These are phyloP conservation scores for Euphrasia confusa DNA, from an alignment of 257 asterid genomes.

Conservation along the genomic window DNA sequence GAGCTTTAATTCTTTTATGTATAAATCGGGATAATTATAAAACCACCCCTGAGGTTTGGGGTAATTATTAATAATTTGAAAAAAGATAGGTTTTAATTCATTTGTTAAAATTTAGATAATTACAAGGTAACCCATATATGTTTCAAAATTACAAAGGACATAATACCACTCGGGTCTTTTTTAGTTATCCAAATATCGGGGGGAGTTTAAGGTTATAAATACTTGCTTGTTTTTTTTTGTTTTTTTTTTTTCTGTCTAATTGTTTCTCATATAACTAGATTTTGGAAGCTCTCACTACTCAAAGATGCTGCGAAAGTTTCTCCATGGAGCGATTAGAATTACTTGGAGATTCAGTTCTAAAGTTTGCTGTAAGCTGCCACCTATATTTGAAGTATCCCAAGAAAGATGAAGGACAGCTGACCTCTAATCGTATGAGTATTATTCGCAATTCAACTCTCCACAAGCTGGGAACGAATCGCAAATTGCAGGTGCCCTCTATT, in stretches of 20 bases:
- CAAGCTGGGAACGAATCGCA: constrained; percentile 54
- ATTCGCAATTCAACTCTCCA: constrained; percentile 68
- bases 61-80: not conserved
- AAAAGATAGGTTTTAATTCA: not conserved
- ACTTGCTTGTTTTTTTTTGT: constrained; percentile 4
- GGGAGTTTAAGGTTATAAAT: not conserved
- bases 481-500: constrained; percentile 59
- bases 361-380: constrained; percentile 74
- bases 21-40: not conserved
- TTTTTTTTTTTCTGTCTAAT: constrained; percentile 2
- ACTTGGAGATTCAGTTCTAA: constrained; percentile 89
- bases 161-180: too few species aligned
- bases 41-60: not conserved
- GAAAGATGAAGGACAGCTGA: constrained; percentile 65
- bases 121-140: not conserved
- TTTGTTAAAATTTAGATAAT: not conserved
- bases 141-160: too few species aligned
- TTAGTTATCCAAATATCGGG: not conserved
- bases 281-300: constrained; percentile 84
- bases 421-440: constrained; percentile 45
- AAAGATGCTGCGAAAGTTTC: constrained; percentile 72
- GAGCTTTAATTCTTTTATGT: not conserved
- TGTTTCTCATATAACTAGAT: constrained; percentile 42
- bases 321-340: constrained; percentile 95
- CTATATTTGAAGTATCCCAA: constrained; percentile 73